Evolutionary conservation across 768 basidiomycete genomes (phyloP), one percentile per base, ranked within the genome.

Genomic region (Boletus patriciae): DNA sequence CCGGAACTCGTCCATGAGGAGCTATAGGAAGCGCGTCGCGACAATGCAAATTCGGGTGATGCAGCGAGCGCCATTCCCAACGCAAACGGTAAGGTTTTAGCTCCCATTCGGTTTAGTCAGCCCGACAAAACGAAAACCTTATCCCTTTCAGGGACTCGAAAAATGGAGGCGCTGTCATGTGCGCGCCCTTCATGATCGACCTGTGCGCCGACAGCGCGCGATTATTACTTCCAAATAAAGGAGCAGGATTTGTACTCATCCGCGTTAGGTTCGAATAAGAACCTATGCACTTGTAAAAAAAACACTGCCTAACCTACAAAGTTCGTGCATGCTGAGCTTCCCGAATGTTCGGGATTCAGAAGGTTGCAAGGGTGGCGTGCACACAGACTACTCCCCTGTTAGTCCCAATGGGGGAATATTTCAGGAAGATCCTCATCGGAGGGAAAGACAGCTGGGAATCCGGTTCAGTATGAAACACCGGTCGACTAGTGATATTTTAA

Each of bases 161-260:
- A n/a, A 67, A 69, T 67, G 66, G 61, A 67, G 62, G 27, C 27
- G 18, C 34, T 15, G 51, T 55, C 58, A 52, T 25, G 27, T 25
- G 52, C 54, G 7, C 46, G 50, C 31, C 47, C 25, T 62, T 67
- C 66, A 68, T 66, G 66, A 66, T 63, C 66, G 66, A 63, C 58
- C 54, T 34, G 50, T 31, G 45, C 50, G 21, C 41, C 37, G n/a
- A 55, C 36, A 9, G 45, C 19, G 48, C 38, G 9, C 33, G 19
- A 43, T 45, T 15, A 8, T 12, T 5, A 23, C 25, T 25, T 31
- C 48, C 47, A 50, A 56, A 62, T 53, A 46, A 40, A 34, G 55
- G 19, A 21, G 33, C 11, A 12, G 33, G 25, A 25, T 25, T 25
- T 25, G 15, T 19, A n/a, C 31, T 19, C 19, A 3, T 38, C 23